Conservation (phyloP, 805 yeast genomes). For the Yarrowia sp. region DNA sequence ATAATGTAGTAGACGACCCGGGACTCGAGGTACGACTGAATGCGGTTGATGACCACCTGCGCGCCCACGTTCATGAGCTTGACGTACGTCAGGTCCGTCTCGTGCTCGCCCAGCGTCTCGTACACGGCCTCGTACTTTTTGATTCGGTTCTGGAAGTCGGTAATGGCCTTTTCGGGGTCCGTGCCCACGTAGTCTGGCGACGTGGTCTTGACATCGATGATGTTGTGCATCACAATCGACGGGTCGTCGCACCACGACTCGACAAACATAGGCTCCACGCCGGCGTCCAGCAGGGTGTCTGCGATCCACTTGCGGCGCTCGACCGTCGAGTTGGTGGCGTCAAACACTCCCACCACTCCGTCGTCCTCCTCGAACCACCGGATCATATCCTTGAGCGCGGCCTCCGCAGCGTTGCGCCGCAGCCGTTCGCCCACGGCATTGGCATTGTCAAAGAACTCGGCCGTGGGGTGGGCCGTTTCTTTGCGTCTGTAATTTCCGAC, state of each 20-base stretch:
- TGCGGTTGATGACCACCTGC: conserved; percentile 82
- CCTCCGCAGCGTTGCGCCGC: conserved; percentile 64
- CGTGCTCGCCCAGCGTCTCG: conserved; percentile 63
- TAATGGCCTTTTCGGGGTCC: conserved; percentile 67
- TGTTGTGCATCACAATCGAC: conserved; percentile 70
- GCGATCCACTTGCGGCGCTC: conserved; percentile 65
- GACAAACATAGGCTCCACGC: conserved; percentile 83
- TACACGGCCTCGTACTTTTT: conserved; percentile 68
- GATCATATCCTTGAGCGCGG: conserved; percentile 76
- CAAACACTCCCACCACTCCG: conserved; percentile 89
- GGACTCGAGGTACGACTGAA: conserved; percentile 83
- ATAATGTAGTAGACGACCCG: conserved; percentile 92
- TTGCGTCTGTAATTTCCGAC: conserved; percentile 82
- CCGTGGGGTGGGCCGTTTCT: conserved; percentile 58
- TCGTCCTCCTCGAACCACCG: conserved; percentile 76
- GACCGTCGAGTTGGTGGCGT: conserved; percentile 85
- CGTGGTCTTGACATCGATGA: conserved; percentile 79
- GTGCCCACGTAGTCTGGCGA: conserved; percentile 74
- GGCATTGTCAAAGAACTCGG: conserved; percentile 69
- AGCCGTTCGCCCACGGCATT: conserved; percentile 62
- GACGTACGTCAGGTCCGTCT: conserved; percentile 67
- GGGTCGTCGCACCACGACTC: conserved; percentile 90
- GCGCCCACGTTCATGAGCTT: conserved; percentile 84
- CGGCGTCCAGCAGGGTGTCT: conserved; percentile 43
- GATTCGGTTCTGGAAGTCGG: conserved; percentile 72